These are phyloP conservation scores for Ceratorhiza oryzae-sativae DNA, from an alignment of 1,284 basidiomycete species.

Conservation along the genomic window DNA sequence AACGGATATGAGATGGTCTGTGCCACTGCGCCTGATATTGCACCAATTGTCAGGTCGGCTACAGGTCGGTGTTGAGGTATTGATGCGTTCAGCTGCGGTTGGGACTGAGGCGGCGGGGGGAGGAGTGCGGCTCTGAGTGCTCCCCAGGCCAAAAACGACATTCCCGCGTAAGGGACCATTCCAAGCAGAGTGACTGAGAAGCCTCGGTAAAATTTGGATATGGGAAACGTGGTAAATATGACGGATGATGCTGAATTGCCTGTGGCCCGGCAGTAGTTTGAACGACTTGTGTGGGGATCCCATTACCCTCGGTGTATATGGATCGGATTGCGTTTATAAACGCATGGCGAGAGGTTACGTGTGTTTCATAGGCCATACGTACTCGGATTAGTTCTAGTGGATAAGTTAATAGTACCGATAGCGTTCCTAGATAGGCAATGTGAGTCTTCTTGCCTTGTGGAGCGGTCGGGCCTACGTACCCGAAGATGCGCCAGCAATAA, in stretches of 20 bases:
- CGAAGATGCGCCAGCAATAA: conserved; percentile 86
- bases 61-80: conserved; percentile 56
- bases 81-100: conserved; percentile 54
- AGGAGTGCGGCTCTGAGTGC: conserved; percentile 75
- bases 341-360: conserved; percentile 58
- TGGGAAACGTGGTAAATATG: conserved; percentile 60
- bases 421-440: conserved; percentile 64
- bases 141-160: conserved; percentile 93
- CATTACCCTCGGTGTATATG: conserved; percentile 74
- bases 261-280: conserved; percentile 44
- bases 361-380: conserved; percentile 90
- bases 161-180: conserved; percentile 97
- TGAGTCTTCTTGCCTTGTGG: background rate
- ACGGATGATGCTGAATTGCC: conserved; percentile 42
- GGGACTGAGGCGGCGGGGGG: conserved; percentile 51
- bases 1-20: conserved; percentile 97
- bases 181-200: conserved; percentile 91
- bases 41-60: conserved; percentile 78
- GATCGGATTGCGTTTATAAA: conserved; percentile 66
- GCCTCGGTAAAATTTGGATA: conserved; percentile 94
- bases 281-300: conserved; percentile 41
- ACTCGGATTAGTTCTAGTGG: conserved; percentile 96
- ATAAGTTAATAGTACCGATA: conserved; percentile 91
- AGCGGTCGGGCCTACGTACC: conserved; percentile 59
- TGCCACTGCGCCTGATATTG: conserved; percentile 85